These are phyloP conservation scores for Stentor coeruleus DNA, from an alignment of 73 alveolate species.

Conservation along the genomic window DNA sequence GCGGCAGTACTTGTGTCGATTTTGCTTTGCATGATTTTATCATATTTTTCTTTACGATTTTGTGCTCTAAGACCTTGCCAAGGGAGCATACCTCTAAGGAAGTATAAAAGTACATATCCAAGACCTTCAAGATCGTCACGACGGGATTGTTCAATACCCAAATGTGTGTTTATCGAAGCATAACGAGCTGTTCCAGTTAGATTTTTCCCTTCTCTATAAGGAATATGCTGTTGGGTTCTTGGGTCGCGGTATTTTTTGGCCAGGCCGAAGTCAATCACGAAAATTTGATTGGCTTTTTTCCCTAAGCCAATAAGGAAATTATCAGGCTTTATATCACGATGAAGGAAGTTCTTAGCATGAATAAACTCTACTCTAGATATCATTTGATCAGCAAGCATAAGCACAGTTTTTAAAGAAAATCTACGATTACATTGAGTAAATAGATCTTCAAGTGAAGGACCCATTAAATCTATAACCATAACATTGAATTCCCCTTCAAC, in stretches of 20 bases:
- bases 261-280: constrained; percentile 60
- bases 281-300: constrained; percentile 50
- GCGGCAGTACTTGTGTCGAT: constrained; percentile 68
- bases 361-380: constrained; percentile 72
- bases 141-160: constrained; percentile 76
- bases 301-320: constrained; percentile 73
- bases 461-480: constrained; percentile 86
- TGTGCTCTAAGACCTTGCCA: constrained; percentile 84
- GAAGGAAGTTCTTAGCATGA: constrained; percentile 71
- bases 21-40: constrained; percentile 63
- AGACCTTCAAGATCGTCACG: constrained; percentile 83
- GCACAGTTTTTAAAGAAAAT: constrained; percentile 75
- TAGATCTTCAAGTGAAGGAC: constrained; percentile 79
- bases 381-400: constrained; percentile 78
- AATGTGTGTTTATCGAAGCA: constrained; percentile 33
- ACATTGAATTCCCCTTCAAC: constrained; percentile 81
- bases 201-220: constrained; percentile 44
- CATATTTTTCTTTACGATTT: constrained; percentile 62
- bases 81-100: constrained; percentile 80
- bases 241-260: constrained; percentile 44
- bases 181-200: constrained; percentile 45
- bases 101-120: constrained; percentile 76
- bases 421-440: constrained; percentile 66
- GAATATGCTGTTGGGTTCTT: constrained; percentile 44
- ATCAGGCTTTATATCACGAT: constrained; percentile 84